These are phyloP conservation scores for Edaphochlamys debaryana DNA, from an alignment of 139 green algal genomes.

Conservation along the genomic window DNA sequence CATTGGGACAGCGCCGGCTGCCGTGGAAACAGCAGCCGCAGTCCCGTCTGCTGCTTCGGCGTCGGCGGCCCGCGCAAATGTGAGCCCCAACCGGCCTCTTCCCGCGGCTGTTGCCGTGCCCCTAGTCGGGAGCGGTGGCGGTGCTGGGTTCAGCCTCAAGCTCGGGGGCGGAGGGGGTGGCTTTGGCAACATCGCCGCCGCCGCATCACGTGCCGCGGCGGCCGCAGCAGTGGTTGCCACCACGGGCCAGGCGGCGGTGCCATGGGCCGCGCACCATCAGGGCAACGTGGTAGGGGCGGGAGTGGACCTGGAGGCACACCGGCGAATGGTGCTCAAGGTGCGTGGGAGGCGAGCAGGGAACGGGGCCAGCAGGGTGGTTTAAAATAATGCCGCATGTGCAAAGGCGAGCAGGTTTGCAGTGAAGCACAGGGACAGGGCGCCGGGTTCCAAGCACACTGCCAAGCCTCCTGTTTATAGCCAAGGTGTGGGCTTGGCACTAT, in stretches of 20 bases:
- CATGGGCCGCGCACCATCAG: conserved; percentile 23
- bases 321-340: conserved; percentile 34
- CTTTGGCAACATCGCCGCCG: conserved; percentile 12
- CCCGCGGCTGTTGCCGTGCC: neutral
- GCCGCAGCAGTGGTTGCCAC: conserved; percentile 5
- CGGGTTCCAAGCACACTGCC: too few relatives aligned
- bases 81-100: too few relatives aligned
- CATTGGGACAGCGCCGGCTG: too few relatives aligned
- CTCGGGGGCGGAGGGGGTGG: neutral
- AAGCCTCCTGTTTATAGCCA: too few relatives aligned
- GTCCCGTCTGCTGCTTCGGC: too few relatives aligned
- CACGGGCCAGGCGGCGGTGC: conserved; percentile 2
- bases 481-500: too few relatives aligned
- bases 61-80: too few relatives aligned
- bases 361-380: too few relatives aligned
- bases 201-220: conserved; percentile 1
- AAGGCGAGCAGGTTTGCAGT: too few relatives aligned
- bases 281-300: conserved; percentile 16
- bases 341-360: neutral
- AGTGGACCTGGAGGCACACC: conserved; percentile 28
- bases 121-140: neutral
- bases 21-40: too few relatives aligned
- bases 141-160: neutral
- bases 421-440: too few relatives aligned
- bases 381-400: too few relatives aligned